Evolutionary conservation across 495 filamentous ascomycete species (phyloP).

Genomic region (Daldinia decipiens): DNA sequence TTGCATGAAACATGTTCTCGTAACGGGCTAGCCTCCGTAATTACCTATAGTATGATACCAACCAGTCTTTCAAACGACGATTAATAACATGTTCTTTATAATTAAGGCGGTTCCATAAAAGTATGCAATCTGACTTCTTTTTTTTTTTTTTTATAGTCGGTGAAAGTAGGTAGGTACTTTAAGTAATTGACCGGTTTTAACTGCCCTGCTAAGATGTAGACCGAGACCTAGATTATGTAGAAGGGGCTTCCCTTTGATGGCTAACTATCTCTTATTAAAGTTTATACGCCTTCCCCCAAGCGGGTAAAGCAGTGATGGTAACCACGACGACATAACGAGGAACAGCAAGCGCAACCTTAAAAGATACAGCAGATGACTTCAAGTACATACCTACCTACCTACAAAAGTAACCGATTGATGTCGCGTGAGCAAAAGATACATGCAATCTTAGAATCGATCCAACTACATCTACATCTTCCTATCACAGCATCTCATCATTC

Average conservation of each 20-base stretch:
- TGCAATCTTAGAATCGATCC: not conserved
- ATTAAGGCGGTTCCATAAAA: constrained; percentile 5
- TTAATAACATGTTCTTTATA: constrained; percentile 2
- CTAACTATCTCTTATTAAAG: not conserved
- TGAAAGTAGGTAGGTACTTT: not conserved
- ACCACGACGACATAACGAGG: constrained; percentile 1
- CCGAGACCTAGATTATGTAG: not conserved
- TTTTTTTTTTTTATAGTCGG: constrained; percentile 1
- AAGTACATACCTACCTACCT: no score
- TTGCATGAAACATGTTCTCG: constrained; percentile 3
- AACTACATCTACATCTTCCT: constrained; percentile 16
- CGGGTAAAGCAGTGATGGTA: not conserved
- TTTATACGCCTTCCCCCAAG: not conserved
- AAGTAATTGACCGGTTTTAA: not conserved
- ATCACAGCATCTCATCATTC: constrained; percentile 30
- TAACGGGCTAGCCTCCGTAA: constrained; percentile 8
- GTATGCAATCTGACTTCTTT: not conserved
- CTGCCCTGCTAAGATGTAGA: not conserved
- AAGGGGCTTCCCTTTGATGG: not conserved
- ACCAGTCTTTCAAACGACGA: constrained; percentile 11
- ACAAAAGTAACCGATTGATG: no score
- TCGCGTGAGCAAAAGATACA: not conserved
- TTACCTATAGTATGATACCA: constrained; percentile 32
- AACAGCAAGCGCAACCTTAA: not conserved
- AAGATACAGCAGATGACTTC: constrained; percentile 3